A percentile compares a stretch with the other conserved stretches of the same genome.
Evolutionary conservation across 306 rosid genomes (phyloP).

Genomic region (Cicer arietinum): DNA sequence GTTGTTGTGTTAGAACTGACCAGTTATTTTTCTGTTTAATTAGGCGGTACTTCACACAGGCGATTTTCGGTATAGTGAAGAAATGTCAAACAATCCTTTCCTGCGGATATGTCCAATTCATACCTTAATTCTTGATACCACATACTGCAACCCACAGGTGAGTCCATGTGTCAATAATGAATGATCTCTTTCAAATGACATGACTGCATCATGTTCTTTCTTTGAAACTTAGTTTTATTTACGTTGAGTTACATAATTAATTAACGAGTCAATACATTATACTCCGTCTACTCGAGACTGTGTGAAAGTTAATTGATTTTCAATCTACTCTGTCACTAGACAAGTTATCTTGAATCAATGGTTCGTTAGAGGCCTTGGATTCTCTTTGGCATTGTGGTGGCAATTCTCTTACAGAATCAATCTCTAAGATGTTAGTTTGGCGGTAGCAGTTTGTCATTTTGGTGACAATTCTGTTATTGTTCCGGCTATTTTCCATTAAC

Average conservation of each 20-base stretch:
- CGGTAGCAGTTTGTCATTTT: background rate
- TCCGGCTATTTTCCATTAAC: background rate
- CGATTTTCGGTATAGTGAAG: constrained; percentile 85
- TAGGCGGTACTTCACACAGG: constrained; percentile 93
- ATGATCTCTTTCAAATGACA: constrained; percentile 33
- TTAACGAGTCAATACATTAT: background rate
- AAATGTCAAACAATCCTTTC: constrained; percentile 58
- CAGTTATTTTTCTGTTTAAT: constrained; percentile 37
- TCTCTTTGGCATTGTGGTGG: background rate
- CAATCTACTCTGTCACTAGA: constrained; percentile 3
- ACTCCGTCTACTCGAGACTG: background rate
- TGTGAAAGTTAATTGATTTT: constrained; percentile 38
- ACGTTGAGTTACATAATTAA: background rate
- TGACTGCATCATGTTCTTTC: constrained; percentile 6
- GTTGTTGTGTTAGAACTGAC: constrained; percentile 27
- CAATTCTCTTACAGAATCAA: background rate
- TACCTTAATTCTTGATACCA: constrained; percentile 88
- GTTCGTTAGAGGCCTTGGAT: constrained; percentile 21
- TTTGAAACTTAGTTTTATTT: constrained; percentile 3
- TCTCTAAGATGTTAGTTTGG: background rate
- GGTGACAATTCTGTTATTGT: background rate
- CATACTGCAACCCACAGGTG: constrained; percentile 92
- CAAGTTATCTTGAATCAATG: constrained; percentile 19
- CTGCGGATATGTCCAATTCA: constrained; percentile 60
- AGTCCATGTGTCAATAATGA: constrained; percentile 43